phyloP scores from a whole-genome alignment of 805 yeast species.

The Vanderwaltozyma verrucispora region DNA sequence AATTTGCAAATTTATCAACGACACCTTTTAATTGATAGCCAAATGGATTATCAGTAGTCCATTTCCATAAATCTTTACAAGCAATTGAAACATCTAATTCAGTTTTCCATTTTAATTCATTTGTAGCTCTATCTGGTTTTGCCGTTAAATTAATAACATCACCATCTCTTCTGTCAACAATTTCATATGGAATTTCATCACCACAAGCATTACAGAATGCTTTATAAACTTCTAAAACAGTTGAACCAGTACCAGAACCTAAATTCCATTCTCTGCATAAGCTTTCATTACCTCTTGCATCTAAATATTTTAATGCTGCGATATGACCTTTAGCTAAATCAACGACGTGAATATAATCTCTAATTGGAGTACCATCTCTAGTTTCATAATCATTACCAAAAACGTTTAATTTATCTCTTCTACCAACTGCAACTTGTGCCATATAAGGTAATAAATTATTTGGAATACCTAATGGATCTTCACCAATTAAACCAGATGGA shows the following conservation, averaged over 20 bases:
- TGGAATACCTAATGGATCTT: slow-evolving; percentile 70
- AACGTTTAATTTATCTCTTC: slow-evolving; percentile 53
- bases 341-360: slow-evolving; percentile 74
- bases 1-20: slow-evolving; percentile 13
- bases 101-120: slow-evolving; percentile 58
- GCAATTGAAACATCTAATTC: slow-evolving; percentile 47
- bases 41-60: slow-evolving; percentile 60
- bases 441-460: slow-evolving; percentile 65
- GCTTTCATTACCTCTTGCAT: slow-evolving; percentile 30
- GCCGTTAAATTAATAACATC: slow-evolving; percentile 73
- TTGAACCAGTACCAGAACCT: slow-evolving; percentile 73
- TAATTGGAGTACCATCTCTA: slow-evolving; percentile 70
- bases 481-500: slow-evolving; percentile 71
- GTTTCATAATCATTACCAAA: slow-evolving; percentile 65
- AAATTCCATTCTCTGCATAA: slow-evolving; percentile 70
- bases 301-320: slow-evolving; percentile 53
- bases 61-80: slow-evolving; percentile 65
- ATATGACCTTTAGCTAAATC: slow-evolving; percentile 73
- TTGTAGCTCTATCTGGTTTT: slow-evolving; percentile 52
- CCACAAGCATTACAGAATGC: slow-evolving; percentile 62
- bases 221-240: slow-evolving; percentile 60
- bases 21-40: slow-evolving; percentile 37
- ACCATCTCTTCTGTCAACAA: slow-evolving; percentile 61
- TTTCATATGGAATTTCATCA: slow-evolving; percentile 48
- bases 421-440: slow-evolving; percentile 69